Evolutionary conservation across 768 basidiomycete genomes (phyloP), one percentile per base, ranked within the genome.

Genomic region (Agrocybe praecox): DNA sequence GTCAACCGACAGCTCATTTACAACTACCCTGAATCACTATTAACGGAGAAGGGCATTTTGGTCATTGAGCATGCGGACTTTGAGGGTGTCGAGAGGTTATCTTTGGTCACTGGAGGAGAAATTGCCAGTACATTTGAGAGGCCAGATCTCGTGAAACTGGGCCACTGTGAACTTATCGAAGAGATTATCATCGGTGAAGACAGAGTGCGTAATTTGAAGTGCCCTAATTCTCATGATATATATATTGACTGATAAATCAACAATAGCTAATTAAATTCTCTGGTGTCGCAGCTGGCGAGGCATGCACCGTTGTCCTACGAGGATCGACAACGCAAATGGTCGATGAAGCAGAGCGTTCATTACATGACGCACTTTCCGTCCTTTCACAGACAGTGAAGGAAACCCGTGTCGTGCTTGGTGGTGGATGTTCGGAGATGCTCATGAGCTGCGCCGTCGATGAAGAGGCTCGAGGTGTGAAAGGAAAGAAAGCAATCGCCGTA

Each of bases 161-260:
- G 97, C 6, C 81, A 80, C 40, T 98, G 96, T 69, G 96, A 98
- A 61, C 69, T 95, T 60, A 97, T 99, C 54, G 97, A 98, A 75
- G 97, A 99, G 76, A 89, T 98, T 64, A 98, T 99, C 83, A 98
- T 99, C 62, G 97, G 97, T 17, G 97, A 99, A 76, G 97, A 99
- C 73, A 97, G 95, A 86, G 96, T 94, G 57, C 21, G 78, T 53
- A 18, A 18, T 9, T 40, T 40, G 18, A 10, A 10, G 23, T 33
- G 7, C 7, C 1, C 26, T 26, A 6, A 4, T 14, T 10, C 23
- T 11, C 12, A 19, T 32, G 26, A 10, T 2, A 19, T 15, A 43
- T 32, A 36, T 36, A 18, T 24, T 54, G 7, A 47, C 40, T 21
- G 8, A 33, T 52, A 4, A 21, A 49, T 24, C n/a, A 2, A 52